Conservation (phyloP, 176 grass and related monocot genomes). For the Phoenix roebelenii region DNA sequence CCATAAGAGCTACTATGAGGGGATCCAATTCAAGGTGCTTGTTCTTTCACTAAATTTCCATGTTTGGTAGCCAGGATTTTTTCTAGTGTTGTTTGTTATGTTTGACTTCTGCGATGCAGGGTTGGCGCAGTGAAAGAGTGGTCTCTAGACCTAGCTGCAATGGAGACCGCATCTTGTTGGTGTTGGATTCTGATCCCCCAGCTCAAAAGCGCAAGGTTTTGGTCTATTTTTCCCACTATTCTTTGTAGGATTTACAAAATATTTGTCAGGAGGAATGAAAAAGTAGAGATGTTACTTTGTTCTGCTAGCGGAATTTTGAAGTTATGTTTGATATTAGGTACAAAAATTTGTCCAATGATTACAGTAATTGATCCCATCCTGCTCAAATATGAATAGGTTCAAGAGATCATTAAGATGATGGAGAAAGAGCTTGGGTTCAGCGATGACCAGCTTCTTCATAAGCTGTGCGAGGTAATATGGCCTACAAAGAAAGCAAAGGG, state of each 20-base stretch:
- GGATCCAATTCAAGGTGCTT: constrained; percentile 64
- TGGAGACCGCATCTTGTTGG: constrained; percentile 39
- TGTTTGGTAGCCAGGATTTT: neutral
- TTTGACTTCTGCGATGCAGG: constrained; percentile 19
- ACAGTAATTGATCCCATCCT: too few relatives aligned
- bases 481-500: too few relatives aligned
- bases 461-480: constrained; percentile 61
- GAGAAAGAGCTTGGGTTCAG: constrained; percentile 78
- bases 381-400: constrained; percentile 28
- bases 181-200: constrained; percentile 24
- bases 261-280: neutral
- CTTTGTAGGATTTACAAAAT: neutral
- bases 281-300: too few relatives aligned
- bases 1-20: constrained; percentile 67
- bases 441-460: constrained; percentile 57
- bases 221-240: neutral
- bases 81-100: neutral
- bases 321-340: too few relatives aligned
- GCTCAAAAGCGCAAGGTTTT: constrained; percentile 42
- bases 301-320: too few relatives aligned
- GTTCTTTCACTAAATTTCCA: neutral
- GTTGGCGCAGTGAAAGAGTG: constrained; percentile 64
- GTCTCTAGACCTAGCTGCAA: constrained; percentile 26
- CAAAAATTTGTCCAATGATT: too few relatives aligned
- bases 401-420: constrained; percentile 53